Base-by-base conservation (phyloP, 306 rosid species). In the Quercus parvula region DNA sequence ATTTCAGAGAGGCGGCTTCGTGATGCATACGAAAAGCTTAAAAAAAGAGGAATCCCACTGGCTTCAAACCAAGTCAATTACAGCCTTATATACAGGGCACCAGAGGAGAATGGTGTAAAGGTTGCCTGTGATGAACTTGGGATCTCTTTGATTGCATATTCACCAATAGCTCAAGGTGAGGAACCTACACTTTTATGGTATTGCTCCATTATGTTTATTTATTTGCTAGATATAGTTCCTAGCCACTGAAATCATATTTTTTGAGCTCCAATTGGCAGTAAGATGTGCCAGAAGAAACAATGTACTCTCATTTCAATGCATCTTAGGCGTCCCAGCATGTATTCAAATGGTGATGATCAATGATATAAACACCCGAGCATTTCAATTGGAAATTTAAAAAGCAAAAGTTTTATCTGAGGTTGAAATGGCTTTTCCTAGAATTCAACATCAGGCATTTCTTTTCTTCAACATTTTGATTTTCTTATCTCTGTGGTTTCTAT, bases 31-130 rank as follows among this genome's bases (percentile, higher is more conserved):
- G 79, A 85, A 79, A 89, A 81, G 81, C 93, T 93, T 38, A 89
- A 84, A 81, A 89, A 79, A 77, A 85, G 99, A 91, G 99, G 98
- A 44, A 89, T 95, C 80, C 96, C 99, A 33, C 80, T 89, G 77
- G 98, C 98, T 69, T 83, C 99, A 81, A 93, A 95, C 89, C 99
- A 95, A 83, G 94, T 95, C 84, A 91, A 91, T 86, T 95, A 93
- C 78, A 95, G 99, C 87, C 97, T 95, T 78, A 95, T 93, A 71
- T 93, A 95, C 83, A 75, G 98, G 52, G 58, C 81, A 70, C 97
- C 98, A 0, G 98, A 95, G 85, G 89, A 90, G 85, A 93, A 91
- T 0, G 99, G 98, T 73, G 93, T 93, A 70, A 95, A 93, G 88
- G 84, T 88, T 51, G 74, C 93, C 62, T 91, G 99, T 54, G 96